Percentiles rank a stretch among this genome's conserved stretches.
Evolutionary conservation across 805 yeast genomes (phyloP).

Genomic region (Schwanniomyces sp.): DNA sequence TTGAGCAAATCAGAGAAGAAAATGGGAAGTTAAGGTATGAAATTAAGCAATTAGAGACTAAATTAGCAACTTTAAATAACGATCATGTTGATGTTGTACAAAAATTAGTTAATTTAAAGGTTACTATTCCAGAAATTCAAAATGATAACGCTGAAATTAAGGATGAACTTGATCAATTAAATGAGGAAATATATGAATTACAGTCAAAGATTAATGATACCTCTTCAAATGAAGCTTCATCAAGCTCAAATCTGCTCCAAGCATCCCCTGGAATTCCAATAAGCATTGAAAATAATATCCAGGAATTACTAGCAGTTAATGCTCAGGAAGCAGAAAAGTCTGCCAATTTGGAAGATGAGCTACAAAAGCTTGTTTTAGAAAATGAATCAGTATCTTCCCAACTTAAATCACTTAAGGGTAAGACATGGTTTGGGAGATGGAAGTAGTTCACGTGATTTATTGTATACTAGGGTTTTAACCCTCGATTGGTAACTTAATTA

Average conservation of each 20-base stretch:
- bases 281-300: constrained; percentile 36
- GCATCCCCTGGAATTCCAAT: constrained; percentile 27
- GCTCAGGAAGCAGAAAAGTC: constrained; percentile 39
- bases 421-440: constrained; percentile 33
- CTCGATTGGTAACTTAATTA: background rate
- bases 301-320: constrained; percentile 32
- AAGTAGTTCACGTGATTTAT: constrained; percentile 7
- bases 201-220: constrained; percentile 31
- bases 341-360: constrained; percentile 39
- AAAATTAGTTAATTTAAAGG: constrained; percentile 78
- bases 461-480: constrained; percentile 1
- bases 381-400: constrained; percentile 23
- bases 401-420: constrained; percentile 12
- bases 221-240: constrained; percentile 3
- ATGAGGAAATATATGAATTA: constrained; percentile 38
- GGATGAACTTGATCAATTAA: constrained; percentile 37
- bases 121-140: constrained; percentile 67
- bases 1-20: constrained; percentile 55
- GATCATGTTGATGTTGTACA: constrained; percentile 89
- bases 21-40: constrained; percentile 76
- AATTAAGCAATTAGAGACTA: constrained; percentile 68
- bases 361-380: constrained; percentile 22
- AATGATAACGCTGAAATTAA: constrained; percentile 71
- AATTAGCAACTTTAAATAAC: constrained; percentile 65
- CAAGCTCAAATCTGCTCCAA: constrained; percentile 6